Percentiles rank a stretch among this genome's conserved stretches.
Evolutionary conservation across 768 basidiomycete genomes (phyloP).

Genomic region (Auriscalpium orientale): DNA sequence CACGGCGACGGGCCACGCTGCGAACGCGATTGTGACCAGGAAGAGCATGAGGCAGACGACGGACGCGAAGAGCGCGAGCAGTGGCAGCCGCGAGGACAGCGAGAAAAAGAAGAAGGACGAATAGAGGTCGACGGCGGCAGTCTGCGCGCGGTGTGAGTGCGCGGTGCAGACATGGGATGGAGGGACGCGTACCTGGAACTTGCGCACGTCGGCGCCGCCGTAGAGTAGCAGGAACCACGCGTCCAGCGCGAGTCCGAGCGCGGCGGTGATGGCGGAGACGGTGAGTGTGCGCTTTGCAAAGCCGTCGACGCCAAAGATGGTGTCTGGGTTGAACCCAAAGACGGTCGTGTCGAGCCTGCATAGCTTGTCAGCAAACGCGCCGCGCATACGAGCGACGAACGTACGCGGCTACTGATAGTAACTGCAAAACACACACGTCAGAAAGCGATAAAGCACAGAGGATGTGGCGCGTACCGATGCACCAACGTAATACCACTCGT

Average conservation of each 20-base stretch:
- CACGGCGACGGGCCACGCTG: slow-evolving; percentile 56
- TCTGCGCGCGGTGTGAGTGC: slow-evolving; percentile 21
- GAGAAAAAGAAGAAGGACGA: slow-evolving; percentile 61
- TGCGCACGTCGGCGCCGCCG: slow-evolving; percentile 40
- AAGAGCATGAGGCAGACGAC: slow-evolving; percentile 50
- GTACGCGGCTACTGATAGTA: slow-evolving; percentile 21
- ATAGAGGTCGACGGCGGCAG: slow-evolving; percentile 47
- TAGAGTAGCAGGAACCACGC: slow-evolving; percentile 64
- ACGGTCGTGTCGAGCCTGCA: slow-evolving; percentile 44
- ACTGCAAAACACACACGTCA: not conserved
- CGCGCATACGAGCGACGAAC: not conserved
- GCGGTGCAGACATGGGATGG: not conserved
- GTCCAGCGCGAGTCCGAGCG: slow-evolving; percentile 55
- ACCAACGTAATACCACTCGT: slow-evolving; percentile 63
- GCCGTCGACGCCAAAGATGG: slow-evolving; percentile 41
- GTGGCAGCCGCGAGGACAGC: slow-evolving; percentile 55
- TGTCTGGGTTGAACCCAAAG: slow-evolving; percentile 48
- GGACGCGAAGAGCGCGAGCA: slow-evolving; percentile 51
- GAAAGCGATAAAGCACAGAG: not conserved
- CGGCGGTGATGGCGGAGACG: slow-evolving; percentile 50
- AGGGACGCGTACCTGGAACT: slow-evolving; percentile 44
- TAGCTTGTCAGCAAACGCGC: not conserved
- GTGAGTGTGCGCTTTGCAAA: slow-evolving; percentile 47
- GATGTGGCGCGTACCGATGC: slow-evolving; percentile 38
- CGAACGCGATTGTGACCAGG: slow-evolving; percentile 52